Conservation (phyloP, 495 filamentous ascomycete species). For the Achaetomiella virescens region DNA sequence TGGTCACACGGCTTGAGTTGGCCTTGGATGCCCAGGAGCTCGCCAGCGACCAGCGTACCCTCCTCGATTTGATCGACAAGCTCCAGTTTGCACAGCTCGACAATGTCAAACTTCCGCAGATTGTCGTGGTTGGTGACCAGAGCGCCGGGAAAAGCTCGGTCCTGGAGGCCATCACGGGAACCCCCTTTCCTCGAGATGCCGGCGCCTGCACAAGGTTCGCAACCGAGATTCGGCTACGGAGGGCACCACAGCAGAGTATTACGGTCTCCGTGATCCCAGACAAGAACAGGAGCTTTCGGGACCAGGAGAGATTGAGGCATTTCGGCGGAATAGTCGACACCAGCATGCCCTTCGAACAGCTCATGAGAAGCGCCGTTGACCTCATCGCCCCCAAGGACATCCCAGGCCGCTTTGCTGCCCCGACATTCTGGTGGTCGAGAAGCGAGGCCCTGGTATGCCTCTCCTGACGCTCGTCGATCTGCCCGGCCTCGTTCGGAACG, state of each 20-base stretch:
- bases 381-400: constrained; percentile 35
- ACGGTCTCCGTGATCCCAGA: constrained; percentile 49
- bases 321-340: constrained; percentile 34
- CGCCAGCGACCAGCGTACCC: constrained; percentile 30
- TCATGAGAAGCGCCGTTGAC: constrained; percentile 32
- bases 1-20: constrained; percentile 26
- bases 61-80: constrained; percentile 37
- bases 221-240: constrained; percentile 49
- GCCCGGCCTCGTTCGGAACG: constrained; percentile 46
- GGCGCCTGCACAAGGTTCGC: constrained; percentile 63
- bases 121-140: constrained; percentile 70
- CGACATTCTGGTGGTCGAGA: constrained; percentile 48
- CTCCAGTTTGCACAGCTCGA: constrained; percentile 37
- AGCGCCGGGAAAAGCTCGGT: constrained; percentile 70
- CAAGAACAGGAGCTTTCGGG: constrained; percentile 29
- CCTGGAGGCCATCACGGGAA: constrained; percentile 64
- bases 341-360: constrained; percentile 28
- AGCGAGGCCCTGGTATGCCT: constrained; percentile 47
- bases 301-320: constrained; percentile 38
- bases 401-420: constrained; percentile 34
- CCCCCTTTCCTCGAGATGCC: constrained; percentile 61
- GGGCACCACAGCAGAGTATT: constrained; percentile 39
- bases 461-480: constrained; percentile 53
- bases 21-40: constrained; percentile 33
- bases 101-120: constrained; percentile 53